Conservation (phyloP, 306 rosid genomes). For the Vigna radiata region DNA sequence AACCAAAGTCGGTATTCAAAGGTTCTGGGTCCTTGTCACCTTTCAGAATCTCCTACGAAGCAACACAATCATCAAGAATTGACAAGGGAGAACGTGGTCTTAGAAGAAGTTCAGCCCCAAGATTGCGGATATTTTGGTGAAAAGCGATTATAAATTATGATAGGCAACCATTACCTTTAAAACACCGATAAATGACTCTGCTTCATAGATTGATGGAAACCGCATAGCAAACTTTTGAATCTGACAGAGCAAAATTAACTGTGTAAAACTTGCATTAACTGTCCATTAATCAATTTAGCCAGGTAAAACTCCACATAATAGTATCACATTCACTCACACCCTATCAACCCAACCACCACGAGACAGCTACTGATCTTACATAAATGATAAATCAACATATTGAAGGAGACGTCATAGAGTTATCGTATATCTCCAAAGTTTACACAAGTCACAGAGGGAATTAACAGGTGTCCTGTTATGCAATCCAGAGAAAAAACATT, state of each 20-base stretch:
- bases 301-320: neutral
- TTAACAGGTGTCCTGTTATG: neutral
- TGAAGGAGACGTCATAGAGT: neutral
- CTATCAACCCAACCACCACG: constrained; percentile 8
- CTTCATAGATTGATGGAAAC: constrained; percentile 65
- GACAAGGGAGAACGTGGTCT: constrained; percentile 13
- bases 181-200: constrained; percentile 61
- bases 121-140: constrained; percentile 9
- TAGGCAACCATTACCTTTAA: constrained; percentile 58
- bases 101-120: constrained; percentile 19
- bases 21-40: constrained; percentile 58
- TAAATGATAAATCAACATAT: no score
- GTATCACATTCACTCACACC: neutral
- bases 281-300: neutral
- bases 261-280: constrained; percentile 19
- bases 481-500: constrained; percentile 12
- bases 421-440: neutral
- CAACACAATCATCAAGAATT: constrained; percentile 35
- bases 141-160: constrained; percentile 3
- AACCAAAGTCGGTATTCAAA: constrained; percentile 59
- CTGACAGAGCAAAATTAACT: constrained; percentile 50
- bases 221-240: constrained; percentile 81
- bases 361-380: neutral
- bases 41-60: constrained; percentile 65
- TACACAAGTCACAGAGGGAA: constrained; percentile 9